Base-by-base conservation (phyloP, 768 basidiomycete genomes). In the Trametes elegans region DNA sequence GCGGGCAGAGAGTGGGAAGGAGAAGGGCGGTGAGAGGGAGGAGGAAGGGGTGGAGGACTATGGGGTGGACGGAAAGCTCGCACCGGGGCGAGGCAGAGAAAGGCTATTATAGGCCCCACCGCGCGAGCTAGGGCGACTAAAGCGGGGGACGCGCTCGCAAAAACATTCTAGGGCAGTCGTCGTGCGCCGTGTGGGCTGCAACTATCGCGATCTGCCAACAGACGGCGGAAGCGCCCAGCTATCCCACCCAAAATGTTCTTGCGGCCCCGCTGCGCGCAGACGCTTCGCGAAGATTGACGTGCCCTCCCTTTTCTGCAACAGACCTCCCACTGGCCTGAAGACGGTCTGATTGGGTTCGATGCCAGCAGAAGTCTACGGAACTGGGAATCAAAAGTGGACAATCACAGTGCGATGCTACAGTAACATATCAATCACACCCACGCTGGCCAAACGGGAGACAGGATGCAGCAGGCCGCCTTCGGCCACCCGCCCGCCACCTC, bases 191-290 rank as follows among this genome's bases (percentile, higher is more conserved):
- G 41, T 24, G 34, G 45, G n/a, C 19, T 31, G 49, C 39, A 51
- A 51, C 49, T 41, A 51, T 51, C 49, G 39, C 28, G 49, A 51
- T 51, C 49, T 34, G 19, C n/a, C n/a, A n/a, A n/a, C n/a, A n/a
- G 21, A 11, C 4, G 13, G 5, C 41, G n/a, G 13, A 47, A 9
- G 45, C 45, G 45, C 45, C 40, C 39, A 18, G 19, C 24, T 23
- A 31, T 28, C 40, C 23, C 49, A 29, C n/a, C 29, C 29, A n/a
- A 49, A 49, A 24, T 9, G 49, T 51, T 51, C 49, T 32, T 42
- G 49, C 49, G 49, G 49, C 31, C 49, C 49, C 49, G 49, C 40
- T 32, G 29, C 3, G 48, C 26, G 27, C 11, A 16, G 39, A 49
- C 38, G 18, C 28, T 49, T 49, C 38, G 38, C 49, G 27, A 39